Conservation (phyloP, 1,284 basidiomycete species). For the Rhodotorula sp. region DNA sequence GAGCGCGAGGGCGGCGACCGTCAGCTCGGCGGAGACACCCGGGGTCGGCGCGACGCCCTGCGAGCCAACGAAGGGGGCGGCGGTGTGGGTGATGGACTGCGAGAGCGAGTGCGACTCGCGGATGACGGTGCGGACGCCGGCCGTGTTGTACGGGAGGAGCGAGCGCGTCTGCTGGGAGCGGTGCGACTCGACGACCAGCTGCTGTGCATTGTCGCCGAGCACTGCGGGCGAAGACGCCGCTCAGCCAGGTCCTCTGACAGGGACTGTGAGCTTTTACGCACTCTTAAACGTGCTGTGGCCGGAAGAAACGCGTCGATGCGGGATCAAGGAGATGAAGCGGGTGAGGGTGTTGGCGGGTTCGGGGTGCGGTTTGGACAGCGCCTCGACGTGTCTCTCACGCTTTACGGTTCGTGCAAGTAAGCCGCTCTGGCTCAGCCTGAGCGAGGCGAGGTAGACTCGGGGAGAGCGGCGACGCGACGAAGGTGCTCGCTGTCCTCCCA, state of each 20-base stretch:
- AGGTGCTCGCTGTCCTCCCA: too few relatives aligned
- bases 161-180: slow-evolving; percentile 78
- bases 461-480: too few relatives aligned
- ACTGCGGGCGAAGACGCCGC: slow-evolving; percentile 37
- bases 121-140: slow-evolving; percentile 78
- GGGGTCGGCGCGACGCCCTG: slow-evolving; percentile 56
- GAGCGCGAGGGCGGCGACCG: slow-evolving; percentile 84
- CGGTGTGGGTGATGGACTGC: slow-evolving; percentile 51
- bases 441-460: too few relatives aligned
- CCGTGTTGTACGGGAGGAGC: slow-evolving; percentile 88
- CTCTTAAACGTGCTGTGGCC: background rate
- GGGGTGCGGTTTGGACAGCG: too few relatives aligned
- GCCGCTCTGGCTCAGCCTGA: too few relatives aligned
- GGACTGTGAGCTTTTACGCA: background rate
- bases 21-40: slow-evolving; percentile 56
- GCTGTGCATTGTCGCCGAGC: slow-evolving; percentile 77
- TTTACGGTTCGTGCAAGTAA: too few relatives aligned
- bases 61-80: slow-evolving; percentile 48
- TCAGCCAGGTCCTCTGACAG: background rate
- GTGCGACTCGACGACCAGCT: slow-evolving; percentile 81
- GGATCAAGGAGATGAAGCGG: background rate
- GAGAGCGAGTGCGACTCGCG: slow-evolving; percentile 88
- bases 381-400: too few relatives aligned
- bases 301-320: background rate
- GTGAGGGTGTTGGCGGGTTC: too few relatives aligned